Percentiles rank a stretch among this genome's conserved stretches.
These are phyloP conservation scores for Musa itinerans DNA, from an alignment of 176 grass and related monocot genomes.

Conservation along the genomic window DNA sequence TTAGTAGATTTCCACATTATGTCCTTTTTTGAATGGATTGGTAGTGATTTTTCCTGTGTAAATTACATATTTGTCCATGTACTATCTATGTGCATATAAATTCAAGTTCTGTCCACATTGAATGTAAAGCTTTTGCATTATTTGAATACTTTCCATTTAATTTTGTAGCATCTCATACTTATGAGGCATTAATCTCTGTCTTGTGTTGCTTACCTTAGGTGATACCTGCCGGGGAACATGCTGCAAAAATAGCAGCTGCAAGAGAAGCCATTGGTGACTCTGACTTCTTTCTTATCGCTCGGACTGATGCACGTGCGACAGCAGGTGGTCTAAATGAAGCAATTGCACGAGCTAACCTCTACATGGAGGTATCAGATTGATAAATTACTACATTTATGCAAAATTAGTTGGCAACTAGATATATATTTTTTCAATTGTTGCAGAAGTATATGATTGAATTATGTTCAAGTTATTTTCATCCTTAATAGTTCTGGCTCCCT, in stretches of 20 bases:
- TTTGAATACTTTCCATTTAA: no score
- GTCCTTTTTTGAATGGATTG: no score
- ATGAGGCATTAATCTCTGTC: no score
- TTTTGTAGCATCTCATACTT: no score
- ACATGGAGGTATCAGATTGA: constrained; percentile 30
- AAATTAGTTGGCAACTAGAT: no score
- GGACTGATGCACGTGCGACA: constrained; percentile 40
- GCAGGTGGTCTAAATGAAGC: constrained; percentile 25
- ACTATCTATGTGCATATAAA: no score
- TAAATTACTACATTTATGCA: no score
- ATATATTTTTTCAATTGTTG: no score
- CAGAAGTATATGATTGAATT: no score
- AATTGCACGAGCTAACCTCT: constrained; percentile 39
- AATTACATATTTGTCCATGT: background rate
- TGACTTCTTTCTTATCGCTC: constrained; percentile 42
- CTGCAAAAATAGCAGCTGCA: constrained; percentile 38
- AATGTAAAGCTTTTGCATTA: background rate
- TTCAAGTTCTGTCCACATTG: background rate
- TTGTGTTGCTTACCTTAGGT: constrained; percentile 20
- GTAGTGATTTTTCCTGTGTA: background rate
- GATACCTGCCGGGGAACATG: constrained; percentile 45
- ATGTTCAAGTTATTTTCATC: no score
- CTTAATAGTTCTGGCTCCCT: no score
- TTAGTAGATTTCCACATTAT: no score
- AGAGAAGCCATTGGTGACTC: constrained; percentile 30